Percentiles rank a stretch among this genome's conserved stretches.
These are phyloP conservation scores for Allomyces javanicus DNA, from an alignment of 192 early-diverging fungal genomes.

Conservation along the genomic window DNA sequence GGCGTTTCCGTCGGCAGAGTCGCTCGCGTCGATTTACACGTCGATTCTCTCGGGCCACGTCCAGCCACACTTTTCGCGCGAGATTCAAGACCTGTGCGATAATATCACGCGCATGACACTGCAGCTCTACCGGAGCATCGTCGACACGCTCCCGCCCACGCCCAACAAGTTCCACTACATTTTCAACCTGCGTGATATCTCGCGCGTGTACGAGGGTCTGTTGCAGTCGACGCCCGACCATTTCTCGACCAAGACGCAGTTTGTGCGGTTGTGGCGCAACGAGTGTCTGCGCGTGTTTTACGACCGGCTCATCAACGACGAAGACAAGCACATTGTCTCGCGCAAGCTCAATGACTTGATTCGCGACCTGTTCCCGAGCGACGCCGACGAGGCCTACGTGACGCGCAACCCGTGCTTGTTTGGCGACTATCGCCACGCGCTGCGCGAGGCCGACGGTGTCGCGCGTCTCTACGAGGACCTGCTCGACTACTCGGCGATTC, in stretches of 20 bases:
- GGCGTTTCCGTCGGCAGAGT: constrained; percentile 83
- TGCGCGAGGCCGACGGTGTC: constrained; percentile 55
- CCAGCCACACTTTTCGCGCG: constrained; percentile 84
- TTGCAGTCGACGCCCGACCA: constrained; percentile 46
- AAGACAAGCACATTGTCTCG: constrained; percentile 83
- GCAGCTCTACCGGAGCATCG: constrained; percentile 92
- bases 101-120: constrained; percentile 97
- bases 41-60: constrained; percentile 81
- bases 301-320: constrained; percentile 76
- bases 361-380: constrained; percentile 66
- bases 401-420: constrained; percentile 87
- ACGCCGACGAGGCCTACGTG: constrained; percentile 65
- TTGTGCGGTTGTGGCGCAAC: constrained; percentile 94
- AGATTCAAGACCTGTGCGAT: constrained; percentile 96
- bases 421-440: constrained; percentile 63
- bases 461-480: constrained; percentile 37
- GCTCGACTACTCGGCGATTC: constrained; percentile 35
- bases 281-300: constrained; percentile 95
- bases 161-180: constrained; percentile 45
- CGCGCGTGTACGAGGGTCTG: constrained; percentile 34
- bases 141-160: constrained; percentile 66
- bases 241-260: constrained; percentile 46
- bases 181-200: constrained; percentile 42
- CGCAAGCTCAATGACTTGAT: constrained; percentile 63
- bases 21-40: constrained; percentile 86